These are phyloP conservation scores for Heracleum sosnowskyi DNA, from an alignment of 129 eudicot species.

Conservation along the genomic window DNA sequence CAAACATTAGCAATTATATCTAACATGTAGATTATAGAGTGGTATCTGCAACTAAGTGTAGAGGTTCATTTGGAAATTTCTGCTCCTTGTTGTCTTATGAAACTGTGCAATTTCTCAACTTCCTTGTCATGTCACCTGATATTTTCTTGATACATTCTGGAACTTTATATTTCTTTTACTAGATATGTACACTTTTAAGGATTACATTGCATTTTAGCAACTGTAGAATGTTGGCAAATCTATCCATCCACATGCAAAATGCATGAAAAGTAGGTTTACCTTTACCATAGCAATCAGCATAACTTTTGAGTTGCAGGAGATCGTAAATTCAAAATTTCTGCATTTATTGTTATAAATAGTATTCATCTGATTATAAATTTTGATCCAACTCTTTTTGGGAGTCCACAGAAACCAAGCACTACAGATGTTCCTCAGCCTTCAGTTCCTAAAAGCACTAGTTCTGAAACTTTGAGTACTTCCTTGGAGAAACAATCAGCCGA, in stretches of 20 bases:
- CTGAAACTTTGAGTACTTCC: constrained; percentile 26
- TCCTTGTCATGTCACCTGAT: neutral
- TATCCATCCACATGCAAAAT: neutral
- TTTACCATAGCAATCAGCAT: neutral
- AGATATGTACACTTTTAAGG: neutral
- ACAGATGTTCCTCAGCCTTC: constrained; percentile 29
- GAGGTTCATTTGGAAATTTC: neutral
- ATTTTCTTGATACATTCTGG: neutral
- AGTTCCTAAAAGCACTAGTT: constrained; percentile 22
- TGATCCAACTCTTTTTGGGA: constrained; percentile 13
- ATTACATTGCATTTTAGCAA: neutral
- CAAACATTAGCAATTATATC: no score
- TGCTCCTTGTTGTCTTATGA: neutral
- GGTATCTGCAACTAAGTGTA: neutral
- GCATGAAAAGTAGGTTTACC: neutral
- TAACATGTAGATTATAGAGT: neutral
- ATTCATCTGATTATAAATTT: constrained; percentile 9
- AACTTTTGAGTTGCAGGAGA: neutral
- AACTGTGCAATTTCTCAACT: neutral
- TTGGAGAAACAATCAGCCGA: constrained; percentile 33
- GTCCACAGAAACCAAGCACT: constrained; percentile 45
- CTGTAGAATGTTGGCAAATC: neutral
- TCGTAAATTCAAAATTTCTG: neutral
- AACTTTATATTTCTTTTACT: neutral
- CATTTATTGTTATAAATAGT: constrained; percentile 1